Evolutionary conservation across 805 yeast species (phyloP).

Genomic region (Geotrichum ghanense): DNA sequence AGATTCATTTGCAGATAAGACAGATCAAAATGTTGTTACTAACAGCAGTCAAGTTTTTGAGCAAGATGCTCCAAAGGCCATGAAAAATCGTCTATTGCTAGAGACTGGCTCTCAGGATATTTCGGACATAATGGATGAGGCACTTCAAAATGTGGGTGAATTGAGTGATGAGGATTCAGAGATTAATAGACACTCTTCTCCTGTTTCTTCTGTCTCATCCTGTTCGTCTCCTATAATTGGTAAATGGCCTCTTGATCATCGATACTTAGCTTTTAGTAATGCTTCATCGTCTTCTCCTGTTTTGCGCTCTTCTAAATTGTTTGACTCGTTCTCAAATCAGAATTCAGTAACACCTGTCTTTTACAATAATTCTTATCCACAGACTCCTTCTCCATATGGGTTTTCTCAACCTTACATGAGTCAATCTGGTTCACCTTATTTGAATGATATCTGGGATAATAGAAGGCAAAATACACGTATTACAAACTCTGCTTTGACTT

Average conservation of each 20-base stretch:
- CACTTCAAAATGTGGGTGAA: not conserved
- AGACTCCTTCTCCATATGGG: not conserved
- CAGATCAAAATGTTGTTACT: too few relatives aligned
- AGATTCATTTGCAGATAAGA: not conserved
- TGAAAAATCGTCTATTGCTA: not conserved
- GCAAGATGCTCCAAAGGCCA: too few relatives aligned
- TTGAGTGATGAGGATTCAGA: not conserved
- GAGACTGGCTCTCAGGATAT: not conserved
- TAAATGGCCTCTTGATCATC: not conserved
- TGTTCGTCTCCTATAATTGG: not conserved
- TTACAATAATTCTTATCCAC: not conserved
- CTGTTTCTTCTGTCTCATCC: not conserved
- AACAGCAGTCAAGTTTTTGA: not conserved
- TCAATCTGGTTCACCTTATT: not conserved
- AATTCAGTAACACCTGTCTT: not conserved
- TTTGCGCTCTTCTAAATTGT: not conserved
- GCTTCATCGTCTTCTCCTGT: not conserved
- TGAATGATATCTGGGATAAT: not conserved
- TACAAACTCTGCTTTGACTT: not conserved
- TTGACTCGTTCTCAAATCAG: too few relatives aligned
- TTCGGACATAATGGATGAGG: constrained; percentile 1
- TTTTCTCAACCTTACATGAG: not conserved
- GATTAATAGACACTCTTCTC: not conserved
- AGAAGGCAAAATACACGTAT: not conserved
- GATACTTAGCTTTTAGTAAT: not conserved